These are phyloP conservation scores for Articulospora tetracladia DNA, from an alignment of 495 filamentous ascomycete species.

Conservation along the genomic window DNA sequence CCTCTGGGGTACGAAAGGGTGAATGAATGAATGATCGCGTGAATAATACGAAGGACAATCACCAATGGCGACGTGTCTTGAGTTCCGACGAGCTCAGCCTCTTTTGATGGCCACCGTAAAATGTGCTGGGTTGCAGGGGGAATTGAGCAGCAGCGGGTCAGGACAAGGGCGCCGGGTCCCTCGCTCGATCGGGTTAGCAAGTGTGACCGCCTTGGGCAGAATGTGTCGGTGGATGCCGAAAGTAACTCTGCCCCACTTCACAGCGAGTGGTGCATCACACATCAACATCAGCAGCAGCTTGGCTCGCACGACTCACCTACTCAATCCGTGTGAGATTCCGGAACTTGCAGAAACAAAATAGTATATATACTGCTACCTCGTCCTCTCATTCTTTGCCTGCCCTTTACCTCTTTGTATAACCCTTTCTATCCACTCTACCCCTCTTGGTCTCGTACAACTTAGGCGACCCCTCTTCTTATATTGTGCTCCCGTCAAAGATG, in stretches of 20 bases:
- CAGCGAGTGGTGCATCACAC: too few relatives aligned
- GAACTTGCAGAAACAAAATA: background rate
- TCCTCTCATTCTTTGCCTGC: background rate
- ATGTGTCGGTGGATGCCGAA: too few relatives aligned
- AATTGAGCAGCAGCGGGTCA: too few relatives aligned
- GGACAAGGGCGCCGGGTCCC: too few relatives aligned
- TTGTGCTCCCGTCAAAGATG: background rate
- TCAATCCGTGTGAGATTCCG: too few relatives aligned
- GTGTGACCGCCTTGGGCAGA: too few relatives aligned
- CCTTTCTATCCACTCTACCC: background rate
- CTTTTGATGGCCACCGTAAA: background rate
- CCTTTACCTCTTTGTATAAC: too few relatives aligned
- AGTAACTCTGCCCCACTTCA: too few relatives aligned
- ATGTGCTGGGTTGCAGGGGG: background rate
- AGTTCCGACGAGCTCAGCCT: background rate
- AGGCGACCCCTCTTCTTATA: background rate
- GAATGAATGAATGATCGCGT: background rate
- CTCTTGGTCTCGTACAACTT: too few relatives aligned
- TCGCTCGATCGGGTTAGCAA: too few relatives aligned
- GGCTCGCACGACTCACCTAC: too few relatives aligned
- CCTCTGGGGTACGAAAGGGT: background rate
- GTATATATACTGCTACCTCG: background rate
- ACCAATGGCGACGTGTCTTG: background rate
- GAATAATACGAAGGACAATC: background rate
- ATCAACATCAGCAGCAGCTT: too few relatives aligned